Percentiles rank a stretch among this genome's conserved stretches.
phyloP scores from a whole-genome alignment of 129 eudicot species.

The Apium graveolens region DNA sequence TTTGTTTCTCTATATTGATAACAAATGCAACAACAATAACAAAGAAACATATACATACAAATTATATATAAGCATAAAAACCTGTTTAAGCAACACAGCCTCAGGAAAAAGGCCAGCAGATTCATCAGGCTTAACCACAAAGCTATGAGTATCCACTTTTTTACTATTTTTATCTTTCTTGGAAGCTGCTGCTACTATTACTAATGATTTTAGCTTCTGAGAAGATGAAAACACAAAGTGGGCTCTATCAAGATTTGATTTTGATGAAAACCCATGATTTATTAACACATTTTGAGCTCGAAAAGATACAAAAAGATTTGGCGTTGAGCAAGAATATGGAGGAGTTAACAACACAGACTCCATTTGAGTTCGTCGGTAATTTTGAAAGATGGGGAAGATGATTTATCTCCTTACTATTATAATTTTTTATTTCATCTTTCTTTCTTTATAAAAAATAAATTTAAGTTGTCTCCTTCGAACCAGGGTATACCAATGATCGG shows the following conservation, averaged over 20 bases:
- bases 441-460: too few species aligned
- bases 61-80: neutral
- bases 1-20: neutral
- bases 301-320: constrained; percentile 12
- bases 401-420: too few species aligned
- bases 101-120: constrained; percentile 84
- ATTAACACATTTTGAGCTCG: neutral
- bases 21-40: neutral
- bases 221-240: constrained; percentile 22
- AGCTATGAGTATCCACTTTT: constrained; percentile 61
- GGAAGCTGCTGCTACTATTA: constrained; percentile 40
- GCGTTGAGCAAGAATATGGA: constrained; percentile 12
- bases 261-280: constrained; percentile 5
- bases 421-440: too few species aligned
- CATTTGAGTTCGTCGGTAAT: neutral
- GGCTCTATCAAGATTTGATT: constrained; percentile 1
- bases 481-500: too few species aligned
- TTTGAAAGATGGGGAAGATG: neutral
- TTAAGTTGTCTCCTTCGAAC: too few species aligned
- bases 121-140: constrained; percentile 70
- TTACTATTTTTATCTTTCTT: constrained; percentile 35
- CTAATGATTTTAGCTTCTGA: constrained; percentile 27
- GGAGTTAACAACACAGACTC: constrained; percentile 14
- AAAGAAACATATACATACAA: neutral
- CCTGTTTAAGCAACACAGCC: constrained; percentile 91